A percentile compares a stretch with the other conserved stretches of the same genome.
Evolutionary conservation across 78 protist species (phyloP).

Genomic region (Dictyostelium purpureum): DNA sequence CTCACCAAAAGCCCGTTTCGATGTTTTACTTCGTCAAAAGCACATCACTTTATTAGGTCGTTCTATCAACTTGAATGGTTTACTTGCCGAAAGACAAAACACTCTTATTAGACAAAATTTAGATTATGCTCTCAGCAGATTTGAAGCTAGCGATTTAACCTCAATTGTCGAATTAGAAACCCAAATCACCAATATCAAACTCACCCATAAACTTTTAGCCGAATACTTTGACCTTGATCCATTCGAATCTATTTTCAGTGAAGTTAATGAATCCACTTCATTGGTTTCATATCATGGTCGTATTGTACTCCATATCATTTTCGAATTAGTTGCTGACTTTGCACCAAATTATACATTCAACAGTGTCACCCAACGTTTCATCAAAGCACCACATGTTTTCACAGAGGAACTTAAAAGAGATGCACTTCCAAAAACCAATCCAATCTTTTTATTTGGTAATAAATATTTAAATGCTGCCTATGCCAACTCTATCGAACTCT

Average conservation of each 20-base stretch:
- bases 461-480: slow-evolving; percentile 81
- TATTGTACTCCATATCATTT: slow-evolving; percentile 77
- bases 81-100: slow-evolving; percentile 90
- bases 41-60: slow-evolving; percentile 89
- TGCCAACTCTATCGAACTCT: slow-evolving; percentile 29
- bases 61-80: slow-evolving; percentile 71
- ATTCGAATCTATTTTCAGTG: slow-evolving; percentile 79
- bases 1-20: slow-evolving; percentile 80
- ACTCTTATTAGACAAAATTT: slow-evolving; percentile 63
- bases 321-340: slow-evolving; percentile 82
- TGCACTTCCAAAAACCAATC: slow-evolving; percentile 38
- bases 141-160: slow-evolving; percentile 76
- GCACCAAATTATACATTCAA: slow-evolving; percentile 85
- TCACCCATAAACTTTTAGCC: slow-evolving; percentile 74
- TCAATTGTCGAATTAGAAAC: slow-evolving; percentile 86
- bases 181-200: slow-evolving; percentile 55
- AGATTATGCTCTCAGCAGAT: slow-evolving; percentile 85
- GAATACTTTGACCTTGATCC: slow-evolving; percentile 81
- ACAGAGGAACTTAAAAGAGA: slow-evolving; percentile 75
- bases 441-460: slow-evolving; percentile 75
- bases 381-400: slow-evolving; percentile 73
- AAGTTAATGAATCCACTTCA: slow-evolving; percentile 86
- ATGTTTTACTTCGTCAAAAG: slow-evolving; percentile 84
- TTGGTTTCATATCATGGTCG: slow-evolving; percentile 86
- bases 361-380: slow-evolving; percentile 78